Base-by-base conservation (phyloP, 1,284 basidiomycete species). In the Leccinum pseudoinsigne region DNA sequence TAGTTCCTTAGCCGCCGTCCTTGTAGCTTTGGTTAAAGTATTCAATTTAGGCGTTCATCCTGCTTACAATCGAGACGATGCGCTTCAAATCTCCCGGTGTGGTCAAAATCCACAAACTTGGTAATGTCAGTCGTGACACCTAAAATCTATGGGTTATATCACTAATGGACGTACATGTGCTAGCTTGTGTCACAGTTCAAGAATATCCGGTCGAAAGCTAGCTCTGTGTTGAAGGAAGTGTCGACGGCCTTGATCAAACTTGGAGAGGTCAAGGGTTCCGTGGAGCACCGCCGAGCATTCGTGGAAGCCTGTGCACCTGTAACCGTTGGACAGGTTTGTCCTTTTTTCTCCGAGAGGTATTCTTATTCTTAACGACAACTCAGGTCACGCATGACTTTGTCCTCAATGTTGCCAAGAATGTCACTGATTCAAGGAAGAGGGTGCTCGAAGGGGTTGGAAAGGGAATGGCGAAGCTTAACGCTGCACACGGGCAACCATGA, bases 31-130 rank as follows among this genome's bases (percentile, higher is more conserved):
- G 45, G 16, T 56, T 67, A 9, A 71, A 40, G 40, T 51, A 7
- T 59, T 59, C 57, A 12, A 26, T 38, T 9, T 59, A 92, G 89
- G 90, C 88, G 5, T 84, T 89, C 67, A 78, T 92, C 58, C 74
- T 93, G 10, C 82, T 93, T 63, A 75, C 79, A 12, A 78, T 88
- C 31, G 88, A 87, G 71, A 88, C 87, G 0, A 68, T 84, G 57
- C 84, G 91, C 10, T 93, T 92, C 80, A 92, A 90, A 71, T 76
- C 84, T 11, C 74, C 84, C 6, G 82, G 87, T 2, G 79, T 89
- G 34, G 83, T 89, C 55, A 93, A 91, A 71, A 79, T 84, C 57
- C 82, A 93, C 74, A 93, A 88, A 73, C 82, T 91, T 54, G 86
- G 88, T 47, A 79, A 79, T 62, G 89, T 90, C 66, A 68, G 82